Evolutionary conservation across 805 yeast genomes (phyloP).

Genomic region (Kuraishia floccosa): DNA sequence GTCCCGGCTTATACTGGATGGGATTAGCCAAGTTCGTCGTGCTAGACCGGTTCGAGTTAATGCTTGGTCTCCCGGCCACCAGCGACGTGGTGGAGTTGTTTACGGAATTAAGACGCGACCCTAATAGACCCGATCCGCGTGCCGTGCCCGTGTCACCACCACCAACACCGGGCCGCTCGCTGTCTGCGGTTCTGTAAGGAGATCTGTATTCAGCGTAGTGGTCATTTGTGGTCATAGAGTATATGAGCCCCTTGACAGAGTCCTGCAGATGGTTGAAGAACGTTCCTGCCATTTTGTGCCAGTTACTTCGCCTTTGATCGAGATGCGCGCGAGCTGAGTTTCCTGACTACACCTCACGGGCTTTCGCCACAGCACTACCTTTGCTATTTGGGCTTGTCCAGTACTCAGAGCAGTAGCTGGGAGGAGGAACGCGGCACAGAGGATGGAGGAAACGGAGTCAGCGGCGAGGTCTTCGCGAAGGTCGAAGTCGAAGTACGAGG

Average conservation of each 20-base stretch:
- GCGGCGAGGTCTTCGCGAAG: too few relatives aligned
- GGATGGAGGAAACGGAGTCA: too few relatives aligned
- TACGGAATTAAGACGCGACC: slow-evolving; percentile 6
- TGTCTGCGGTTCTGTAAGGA: slow-evolving; percentile 16
- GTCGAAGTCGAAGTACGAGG: too few relatives aligned
- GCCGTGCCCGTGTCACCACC: slow-evolving; percentile 10
- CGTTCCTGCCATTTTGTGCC: not conserved
- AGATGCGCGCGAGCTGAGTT: not conserved
- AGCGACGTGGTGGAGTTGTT: slow-evolving; percentile 21
- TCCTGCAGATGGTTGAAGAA: slow-evolving; percentile 3
- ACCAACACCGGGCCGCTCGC: slow-evolving; percentile 18
- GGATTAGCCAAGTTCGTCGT: slow-evolving; percentile 26
- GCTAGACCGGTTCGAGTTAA: slow-evolving; percentile 25
- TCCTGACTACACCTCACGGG: too few relatives aligned
- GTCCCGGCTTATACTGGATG: slow-evolving; percentile 28
- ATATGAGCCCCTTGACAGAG: slow-evolving; percentile 17
- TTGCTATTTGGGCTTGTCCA: too few relatives aligned
- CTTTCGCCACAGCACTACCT: too few relatives aligned
- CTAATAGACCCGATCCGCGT: too few relatives aligned
- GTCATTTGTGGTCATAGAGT: slow-evolving; percentile 46
- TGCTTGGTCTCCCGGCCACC: slow-evolving; percentile 21
- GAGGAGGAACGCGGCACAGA: too few relatives aligned
- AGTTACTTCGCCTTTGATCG: not conserved
- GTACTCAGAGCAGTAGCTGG: too few relatives aligned
- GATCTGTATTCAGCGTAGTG: slow-evolving; percentile 46